These are phyloP conservation scores for Rhinocladiella similis DNA, from an alignment of 2,329 filamentous ascomycete species.

Conservation along the genomic window DNA sequence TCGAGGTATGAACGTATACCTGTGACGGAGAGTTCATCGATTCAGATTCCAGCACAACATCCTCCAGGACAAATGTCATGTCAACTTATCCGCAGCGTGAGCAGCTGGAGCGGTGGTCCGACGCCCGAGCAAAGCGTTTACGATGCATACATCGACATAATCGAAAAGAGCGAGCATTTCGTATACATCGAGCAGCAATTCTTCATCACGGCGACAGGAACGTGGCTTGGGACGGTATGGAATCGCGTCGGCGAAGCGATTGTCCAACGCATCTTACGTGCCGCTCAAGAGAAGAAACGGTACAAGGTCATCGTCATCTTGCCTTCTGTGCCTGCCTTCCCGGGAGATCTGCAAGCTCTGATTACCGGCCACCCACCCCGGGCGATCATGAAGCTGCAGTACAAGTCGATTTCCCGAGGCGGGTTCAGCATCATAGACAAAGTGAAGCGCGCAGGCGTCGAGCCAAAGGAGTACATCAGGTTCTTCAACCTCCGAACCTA, in stretches of 20 bases:
- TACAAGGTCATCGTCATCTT: conserved; percentile 78
- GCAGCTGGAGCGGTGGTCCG: conserved; percentile 61
- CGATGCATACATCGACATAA: conserved; percentile 76
- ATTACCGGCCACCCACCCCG: conserved; percentile 75
- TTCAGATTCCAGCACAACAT: conserved; percentile 60
- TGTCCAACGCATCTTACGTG: conserved; percentile 72
- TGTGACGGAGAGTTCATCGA: conserved; percentile 28
- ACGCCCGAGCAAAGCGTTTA: conserved; percentile 74
- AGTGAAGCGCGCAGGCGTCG: conserved; percentile 63
- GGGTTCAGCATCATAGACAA: conserved; percentile 75
- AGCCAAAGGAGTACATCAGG: conserved; percentile 71
- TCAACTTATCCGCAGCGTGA: conserved; percentile 45
- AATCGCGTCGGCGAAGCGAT: conserved; percentile 79
- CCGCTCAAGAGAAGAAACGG: conserved; percentile 62
- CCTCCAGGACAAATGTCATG: conserved; percentile 49
- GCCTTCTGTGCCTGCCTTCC: conserved; percentile 77
- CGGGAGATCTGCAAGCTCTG: conserved; percentile 73
- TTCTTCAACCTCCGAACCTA: conserved; percentile 86
- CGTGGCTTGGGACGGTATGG: conserved; percentile 68
- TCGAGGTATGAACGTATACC: conserved; percentile 4
- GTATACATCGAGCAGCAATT: conserved; percentile 84
- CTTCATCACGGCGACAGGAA: conserved; percentile 78
- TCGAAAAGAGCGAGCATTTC: conserved; percentile 67
- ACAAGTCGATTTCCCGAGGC: conserved; percentile 74
- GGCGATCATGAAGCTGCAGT: conserved; percentile 87